Evolutionary conservation across 2,329 filamentous ascomycete genomes (phyloP), one percentile per base, ranked within the genome.

Genomic region (Diaporthe citri): DNA sequence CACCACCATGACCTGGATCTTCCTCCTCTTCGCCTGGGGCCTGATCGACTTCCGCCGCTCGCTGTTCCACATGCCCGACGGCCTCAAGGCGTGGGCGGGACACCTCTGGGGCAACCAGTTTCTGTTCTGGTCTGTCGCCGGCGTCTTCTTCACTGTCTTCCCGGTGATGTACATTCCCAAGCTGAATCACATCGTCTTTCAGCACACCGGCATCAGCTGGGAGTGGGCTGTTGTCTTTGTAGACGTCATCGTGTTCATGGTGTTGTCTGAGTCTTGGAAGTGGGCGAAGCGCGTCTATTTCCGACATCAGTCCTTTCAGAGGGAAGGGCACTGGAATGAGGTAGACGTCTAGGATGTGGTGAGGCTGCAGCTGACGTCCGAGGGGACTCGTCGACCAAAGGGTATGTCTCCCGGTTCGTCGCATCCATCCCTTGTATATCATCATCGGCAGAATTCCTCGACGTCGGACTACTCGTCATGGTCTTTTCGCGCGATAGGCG

Each of bases 1-100:
- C 31, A 57, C 55, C 15, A 57, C 55, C 31, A 57, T 57, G 55
- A 57, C 55, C 31, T 57, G 55, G 55, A 57, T 57, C 9, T 57
- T 57, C 55, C 31, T 34, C 15, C 55, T 57, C 12, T 34, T 57
- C 8, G 17, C 28, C 4, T 57, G 55, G 55, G 55, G 31, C 9
- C 55, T 57, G 4, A 57, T 57, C 31, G 28, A 57, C 17, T 57
- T 57, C 31, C 55, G 51, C 25, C 25, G 51, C 10, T 55, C 51
- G 6, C 22, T 55, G 12, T 55, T 55, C 13, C 15, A 13, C 13
- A 55, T 55, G 51, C 51, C 51, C 15, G 25, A 55, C 0, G 51
- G 51, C 6, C 6, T 7, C 2, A 55, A 31, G n/a, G 28, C 8
- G 51, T 55, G 51, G 25, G 25, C 12, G 5, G 15, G 17, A 10